Evolutionary conservation across 2,329 filamentous ascomycete species (phyloP).

Genomic region (Drechslerella dactyloides): DNA sequence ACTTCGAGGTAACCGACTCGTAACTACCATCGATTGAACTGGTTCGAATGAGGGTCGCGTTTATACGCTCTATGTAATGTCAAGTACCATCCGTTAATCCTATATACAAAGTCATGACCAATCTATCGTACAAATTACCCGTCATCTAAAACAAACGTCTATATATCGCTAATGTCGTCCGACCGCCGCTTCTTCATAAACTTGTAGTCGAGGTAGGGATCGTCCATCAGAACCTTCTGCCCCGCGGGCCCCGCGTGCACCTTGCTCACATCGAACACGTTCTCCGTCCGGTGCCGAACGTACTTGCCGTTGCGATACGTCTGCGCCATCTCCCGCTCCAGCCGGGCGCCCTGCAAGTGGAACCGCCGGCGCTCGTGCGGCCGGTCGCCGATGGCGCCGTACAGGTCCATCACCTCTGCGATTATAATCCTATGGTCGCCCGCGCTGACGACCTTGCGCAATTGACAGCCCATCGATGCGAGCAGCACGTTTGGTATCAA

Average conservation of each 20-base stretch:
- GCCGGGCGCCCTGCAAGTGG: slow-evolving; percentile 34
- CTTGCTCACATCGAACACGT: slow-evolving; percentile 43
- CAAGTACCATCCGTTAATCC: slow-evolving; percentile 4
- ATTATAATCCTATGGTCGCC: slow-evolving; percentile 43
- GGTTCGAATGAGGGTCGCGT: too few relatives aligned
- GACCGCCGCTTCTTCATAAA: slow-evolving; percentile 32
- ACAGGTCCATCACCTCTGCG: slow-evolving; percentile 45
- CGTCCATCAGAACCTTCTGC: slow-evolving; percentile 36
- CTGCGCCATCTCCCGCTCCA: slow-evolving; percentile 47
- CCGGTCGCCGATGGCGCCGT: slow-evolving; percentile 41
- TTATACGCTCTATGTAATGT: too few relatives aligned
- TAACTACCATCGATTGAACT: too few relatives aligned
- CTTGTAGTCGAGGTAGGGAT: slow-evolving; percentile 32
- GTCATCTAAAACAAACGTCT: not conserved
- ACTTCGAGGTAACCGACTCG: too few relatives aligned
- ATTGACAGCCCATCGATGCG: slow-evolving; percentile 33
- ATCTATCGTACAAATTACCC: slow-evolving; percentile 18
- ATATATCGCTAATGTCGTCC: slow-evolving; percentile 36
- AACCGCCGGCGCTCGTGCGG: slow-evolving; percentile 36
- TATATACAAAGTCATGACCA: not conserved
- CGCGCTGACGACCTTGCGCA: slow-evolving; percentile 29
- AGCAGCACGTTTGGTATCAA: slow-evolving; percentile 41
- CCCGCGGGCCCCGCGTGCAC: slow-evolving; percentile 26
- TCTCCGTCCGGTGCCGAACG: slow-evolving; percentile 40
- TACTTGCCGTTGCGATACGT: slow-evolving; percentile 49